Conservation (phyloP, 139 green algal genomes). For the Gonium pectorale region DNA sequence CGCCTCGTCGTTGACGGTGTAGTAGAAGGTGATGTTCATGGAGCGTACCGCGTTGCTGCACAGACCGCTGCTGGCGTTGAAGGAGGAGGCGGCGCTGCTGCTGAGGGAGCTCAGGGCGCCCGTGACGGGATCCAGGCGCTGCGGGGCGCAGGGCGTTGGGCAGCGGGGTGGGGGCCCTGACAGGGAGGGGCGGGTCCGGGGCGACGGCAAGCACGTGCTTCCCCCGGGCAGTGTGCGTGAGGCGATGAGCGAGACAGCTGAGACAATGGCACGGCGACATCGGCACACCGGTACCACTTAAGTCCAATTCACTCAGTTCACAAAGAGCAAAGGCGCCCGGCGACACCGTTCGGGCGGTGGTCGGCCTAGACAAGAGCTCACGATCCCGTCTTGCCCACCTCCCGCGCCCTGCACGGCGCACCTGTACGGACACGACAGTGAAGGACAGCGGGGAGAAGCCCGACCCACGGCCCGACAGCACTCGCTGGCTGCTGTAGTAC, state of each 20-base stretch:
- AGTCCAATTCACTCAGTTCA: too few relatives aligned
- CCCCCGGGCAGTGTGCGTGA: too few relatives aligned
- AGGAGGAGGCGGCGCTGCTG: background rate
- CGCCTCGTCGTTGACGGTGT: background rate
- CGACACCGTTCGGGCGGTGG: too few relatives aligned
- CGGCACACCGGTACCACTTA: too few relatives aligned
- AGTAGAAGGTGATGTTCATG: slow-evolving; percentile 58
- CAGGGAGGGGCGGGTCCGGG: too few relatives aligned
- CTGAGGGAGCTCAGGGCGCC: slow-evolving; percentile 7
- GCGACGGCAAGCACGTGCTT: too few relatives aligned
- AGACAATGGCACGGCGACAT: too few relatives aligned
- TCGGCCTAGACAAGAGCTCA: too few relatives aligned
- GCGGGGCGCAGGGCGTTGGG: background rate
- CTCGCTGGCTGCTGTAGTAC: slow-evolving; percentile 24
- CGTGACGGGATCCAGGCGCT: slow-evolving; percentile 41
- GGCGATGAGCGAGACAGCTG: too few relatives aligned
- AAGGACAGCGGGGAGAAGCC: background rate
- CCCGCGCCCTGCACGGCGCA: background rate
- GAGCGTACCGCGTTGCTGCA: slow-evolving; percentile 45
- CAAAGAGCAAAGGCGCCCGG: too few relatives aligned
- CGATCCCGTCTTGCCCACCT: too few relatives aligned
- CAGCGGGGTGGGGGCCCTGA: background rate
- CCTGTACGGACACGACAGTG: background rate
- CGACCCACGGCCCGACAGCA: slow-evolving; percentile 19
- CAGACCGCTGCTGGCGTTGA: background rate